These are phyloP conservation scores for Phytophthora ramorum DNA, from an alignment of 352 stramenopile genomes.

Conservation along the genomic window DNA sequence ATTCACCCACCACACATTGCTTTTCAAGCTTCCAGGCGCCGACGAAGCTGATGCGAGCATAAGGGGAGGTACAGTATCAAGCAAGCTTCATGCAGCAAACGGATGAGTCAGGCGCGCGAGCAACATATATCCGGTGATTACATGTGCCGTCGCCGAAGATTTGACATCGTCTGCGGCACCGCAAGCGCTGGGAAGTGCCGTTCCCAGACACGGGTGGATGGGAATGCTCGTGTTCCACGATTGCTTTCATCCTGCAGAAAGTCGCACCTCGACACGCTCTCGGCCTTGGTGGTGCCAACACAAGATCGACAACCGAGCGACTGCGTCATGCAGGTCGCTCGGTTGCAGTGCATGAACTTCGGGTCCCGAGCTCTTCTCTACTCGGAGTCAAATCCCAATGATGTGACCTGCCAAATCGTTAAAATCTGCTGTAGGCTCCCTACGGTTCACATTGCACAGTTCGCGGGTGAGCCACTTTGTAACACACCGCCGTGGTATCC, in stretches of 20 bases:
- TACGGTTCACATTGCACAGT: neutral
- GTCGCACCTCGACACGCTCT: conserved; percentile 1
- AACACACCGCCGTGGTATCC: neutral
- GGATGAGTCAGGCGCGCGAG: neutral
- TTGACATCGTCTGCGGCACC: neutral
- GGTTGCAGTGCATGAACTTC: neutral
- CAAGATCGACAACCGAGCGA: conserved; percentile 13
- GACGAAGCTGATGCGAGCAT: neutral
- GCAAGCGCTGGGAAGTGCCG: neutral
- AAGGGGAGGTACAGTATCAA: neutral
- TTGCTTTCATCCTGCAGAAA: conserved; percentile 16
- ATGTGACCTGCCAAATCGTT: neutral
- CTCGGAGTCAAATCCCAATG: conserved; percentile 1
- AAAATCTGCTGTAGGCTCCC: conserved; percentile 1
- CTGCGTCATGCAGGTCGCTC: no score
- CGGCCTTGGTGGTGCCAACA: conserved; percentile 11
- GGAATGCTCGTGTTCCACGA: conserved; percentile 1
- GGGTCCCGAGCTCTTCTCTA: conserved; percentile 6
- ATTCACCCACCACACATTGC: no score
- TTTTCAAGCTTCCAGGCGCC: neutral
- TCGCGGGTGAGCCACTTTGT: conserved; percentile 3
- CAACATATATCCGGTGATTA: neutral
- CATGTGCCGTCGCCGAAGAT: neutral
- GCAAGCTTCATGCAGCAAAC: neutral
- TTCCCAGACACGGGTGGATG: conserved; percentile 12